Evolutionary conservation across 2,329 filamentous ascomycete genomes (phyloP).

Genomic region (Diaporthe velutina): DNA sequence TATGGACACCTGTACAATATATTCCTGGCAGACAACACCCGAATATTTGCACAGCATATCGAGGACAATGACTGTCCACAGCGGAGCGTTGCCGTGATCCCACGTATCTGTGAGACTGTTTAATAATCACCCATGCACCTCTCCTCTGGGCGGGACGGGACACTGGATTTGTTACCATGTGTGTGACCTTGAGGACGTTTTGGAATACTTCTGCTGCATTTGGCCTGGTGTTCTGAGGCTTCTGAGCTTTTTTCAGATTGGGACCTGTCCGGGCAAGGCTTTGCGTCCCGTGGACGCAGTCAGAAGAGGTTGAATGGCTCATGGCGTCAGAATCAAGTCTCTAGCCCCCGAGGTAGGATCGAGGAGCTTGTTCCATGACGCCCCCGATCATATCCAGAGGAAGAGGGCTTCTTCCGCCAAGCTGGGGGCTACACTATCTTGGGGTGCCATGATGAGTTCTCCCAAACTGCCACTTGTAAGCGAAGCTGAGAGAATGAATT

Average conservation of each 20-base stretch:
- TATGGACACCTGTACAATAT: conserved; percentile 25
- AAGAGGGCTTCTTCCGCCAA: background rate
- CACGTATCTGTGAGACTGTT: background rate
- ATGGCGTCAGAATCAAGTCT: background rate
- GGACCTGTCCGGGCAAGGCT: background rate
- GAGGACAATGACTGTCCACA: background rate
- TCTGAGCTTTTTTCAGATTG: background rate
- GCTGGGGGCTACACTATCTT: no score
- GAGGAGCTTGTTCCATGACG: background rate
- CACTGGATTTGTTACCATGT: background rate
- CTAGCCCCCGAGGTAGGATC: background rate
- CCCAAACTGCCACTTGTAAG: background rate
- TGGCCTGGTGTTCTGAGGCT: background rate
- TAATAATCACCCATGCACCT: background rate
- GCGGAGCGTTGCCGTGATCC: background rate
- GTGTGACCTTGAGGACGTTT: background rate
- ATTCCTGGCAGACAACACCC: conserved; percentile 15
- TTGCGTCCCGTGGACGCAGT: background rate
- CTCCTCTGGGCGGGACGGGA: background rate
- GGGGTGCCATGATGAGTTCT: background rate
- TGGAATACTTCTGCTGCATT: background rate
- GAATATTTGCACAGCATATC: conserved; percentile 35
- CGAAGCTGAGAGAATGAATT: background rate
- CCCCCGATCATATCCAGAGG: background rate
- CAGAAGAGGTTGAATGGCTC: background rate